Percentiles rank a stretch among this genome's conserved stretches.
Conservation (phyloP, 2,329 filamentous ascomycete species). For the Tolypocladium album region DNA sequence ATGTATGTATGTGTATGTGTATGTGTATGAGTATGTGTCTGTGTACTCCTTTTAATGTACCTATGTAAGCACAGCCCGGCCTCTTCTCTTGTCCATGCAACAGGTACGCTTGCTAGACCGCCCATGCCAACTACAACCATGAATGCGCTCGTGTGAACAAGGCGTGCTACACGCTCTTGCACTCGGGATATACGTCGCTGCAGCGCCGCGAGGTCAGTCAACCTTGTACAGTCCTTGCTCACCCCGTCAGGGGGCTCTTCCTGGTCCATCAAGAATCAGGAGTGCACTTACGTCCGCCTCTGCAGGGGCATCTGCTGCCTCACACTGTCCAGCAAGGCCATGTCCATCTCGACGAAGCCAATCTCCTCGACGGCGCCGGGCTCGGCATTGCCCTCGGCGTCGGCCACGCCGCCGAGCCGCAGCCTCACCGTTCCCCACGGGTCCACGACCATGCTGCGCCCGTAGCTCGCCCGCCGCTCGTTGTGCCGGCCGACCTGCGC, state of each 20-base stretch:
- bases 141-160: not conserved
- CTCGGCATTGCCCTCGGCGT: slow-evolving; percentile 25
- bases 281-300: slow-evolving; percentile 37
- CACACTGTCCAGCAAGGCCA: slow-evolving; percentile 33
- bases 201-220: not conserved
- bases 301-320: slow-evolving; percentile 41
- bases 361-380: slow-evolving; percentile 34
- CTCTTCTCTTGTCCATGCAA: not conserved
- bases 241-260: too few species aligned
- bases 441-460: slow-evolving; percentile 73
- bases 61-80: not conserved
- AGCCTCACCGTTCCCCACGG: slow-evolving; percentile 75
- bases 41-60: too few species aligned
- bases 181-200: slow-evolving; percentile 3
- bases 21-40: not conserved
- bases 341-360: slow-evolving; percentile 44
- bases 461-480: slow-evolving; percentile 69
- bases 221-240: not conserved
- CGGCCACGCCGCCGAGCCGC: slow-evolving; percentile 47
- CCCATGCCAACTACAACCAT: not conserved
- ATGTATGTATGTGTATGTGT: not conserved
- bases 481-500: slow-evolving; percentile 69
- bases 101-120: not conserved
- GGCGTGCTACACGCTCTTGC: not conserved
- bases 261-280: not conserved